Evolutionary conservation across 176 grass and related monocot species (phyloP).

Genomic region (Canna indica): DNA sequence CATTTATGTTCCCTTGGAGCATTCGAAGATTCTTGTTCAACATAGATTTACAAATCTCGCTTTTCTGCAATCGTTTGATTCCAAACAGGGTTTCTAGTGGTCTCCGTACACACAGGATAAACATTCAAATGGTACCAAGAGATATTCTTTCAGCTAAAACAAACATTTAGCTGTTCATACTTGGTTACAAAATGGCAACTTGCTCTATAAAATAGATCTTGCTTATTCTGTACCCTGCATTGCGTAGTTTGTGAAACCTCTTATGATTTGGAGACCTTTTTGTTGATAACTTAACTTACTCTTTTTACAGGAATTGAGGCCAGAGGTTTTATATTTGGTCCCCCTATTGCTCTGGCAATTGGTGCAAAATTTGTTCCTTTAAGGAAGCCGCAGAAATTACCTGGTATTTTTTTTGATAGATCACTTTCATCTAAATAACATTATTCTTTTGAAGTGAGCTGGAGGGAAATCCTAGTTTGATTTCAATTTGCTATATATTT

Average conservation of each 20-base stretch:
- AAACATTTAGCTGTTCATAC: no score
- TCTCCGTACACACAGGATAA: no score
- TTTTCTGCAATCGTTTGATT: background rate
- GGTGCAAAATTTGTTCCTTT: conserved; percentile 56
- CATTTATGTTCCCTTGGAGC: conserved; percentile 5
- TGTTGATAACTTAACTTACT: background rate
- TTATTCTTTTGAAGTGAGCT: no score
- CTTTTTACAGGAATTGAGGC: conserved; percentile 39
- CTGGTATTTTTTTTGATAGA: conserved; percentile 17
- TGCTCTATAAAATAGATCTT: no score
- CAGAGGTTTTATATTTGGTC: conserved; percentile 59
- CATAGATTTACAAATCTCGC: background rate
- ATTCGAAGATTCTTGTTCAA: background rate
- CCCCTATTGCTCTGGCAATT: conserved; percentile 53
- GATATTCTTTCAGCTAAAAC: no score
- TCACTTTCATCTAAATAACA: no score
- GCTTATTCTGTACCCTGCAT: no score
- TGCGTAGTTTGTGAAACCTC: no score
- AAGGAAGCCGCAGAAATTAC: conserved; percentile 47
- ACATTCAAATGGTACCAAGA: no score
- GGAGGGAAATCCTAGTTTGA: no score
- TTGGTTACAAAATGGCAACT: no score
- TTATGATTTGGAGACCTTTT: background rate
- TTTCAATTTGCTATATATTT: no score
- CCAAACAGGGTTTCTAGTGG: background rate